These are phyloP conservation scores for Solanum etuberosum DNA, from an alignment of 257 asterid genomes.

Conservation along the genomic window DNA sequence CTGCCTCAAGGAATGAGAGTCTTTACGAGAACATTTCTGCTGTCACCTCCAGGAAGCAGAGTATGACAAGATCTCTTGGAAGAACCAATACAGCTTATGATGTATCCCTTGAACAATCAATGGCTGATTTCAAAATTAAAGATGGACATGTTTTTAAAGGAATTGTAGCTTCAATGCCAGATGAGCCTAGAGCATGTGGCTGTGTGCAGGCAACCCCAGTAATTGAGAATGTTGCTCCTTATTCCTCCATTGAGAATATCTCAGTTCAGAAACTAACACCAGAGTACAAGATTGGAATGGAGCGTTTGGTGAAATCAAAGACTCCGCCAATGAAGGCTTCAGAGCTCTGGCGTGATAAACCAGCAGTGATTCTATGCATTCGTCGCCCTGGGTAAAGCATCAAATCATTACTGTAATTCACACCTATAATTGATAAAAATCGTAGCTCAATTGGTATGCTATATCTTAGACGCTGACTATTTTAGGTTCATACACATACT, in stretches of 20 bases:
- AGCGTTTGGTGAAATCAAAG: conserved; percentile 45
- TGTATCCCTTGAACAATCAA: conserved; percentile 40
- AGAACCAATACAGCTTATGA: conserved; percentile 15
- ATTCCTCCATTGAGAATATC: conserved; percentile 46
- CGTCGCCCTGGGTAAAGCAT: conserved; percentile 72
- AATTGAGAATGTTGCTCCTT: conserved; percentile 54
- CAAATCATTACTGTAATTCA: neutral
- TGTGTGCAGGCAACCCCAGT: conserved; percentile 57
- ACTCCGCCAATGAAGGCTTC: conserved; percentile 71
- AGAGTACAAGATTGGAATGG: conserved; percentile 61
- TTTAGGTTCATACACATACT: neutral
- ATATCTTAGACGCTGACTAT: neutral
- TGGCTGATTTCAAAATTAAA: conserved; percentile 51
- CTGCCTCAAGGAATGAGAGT: conserved; percentile 26
- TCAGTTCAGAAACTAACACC: conserved; percentile 65
- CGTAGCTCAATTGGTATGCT: neutral
- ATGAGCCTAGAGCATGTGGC: conserved; percentile 65
- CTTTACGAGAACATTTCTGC: conserved; percentile 20
- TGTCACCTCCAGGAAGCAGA: conserved; percentile 20
- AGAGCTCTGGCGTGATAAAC: conserved; percentile 63
- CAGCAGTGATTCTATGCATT: conserved; percentile 69
- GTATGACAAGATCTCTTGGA: conserved; percentile 16
- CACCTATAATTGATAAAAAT: neutral
- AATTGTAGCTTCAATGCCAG: conserved; percentile 61
- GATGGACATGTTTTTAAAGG: conserved; percentile 70